Evolutionary conservation across 2,329 filamentous ascomycete genomes (phyloP), one percentile per base, ranked within the genome.

Genomic region (Aspergillus puulaauensis): DNA sequence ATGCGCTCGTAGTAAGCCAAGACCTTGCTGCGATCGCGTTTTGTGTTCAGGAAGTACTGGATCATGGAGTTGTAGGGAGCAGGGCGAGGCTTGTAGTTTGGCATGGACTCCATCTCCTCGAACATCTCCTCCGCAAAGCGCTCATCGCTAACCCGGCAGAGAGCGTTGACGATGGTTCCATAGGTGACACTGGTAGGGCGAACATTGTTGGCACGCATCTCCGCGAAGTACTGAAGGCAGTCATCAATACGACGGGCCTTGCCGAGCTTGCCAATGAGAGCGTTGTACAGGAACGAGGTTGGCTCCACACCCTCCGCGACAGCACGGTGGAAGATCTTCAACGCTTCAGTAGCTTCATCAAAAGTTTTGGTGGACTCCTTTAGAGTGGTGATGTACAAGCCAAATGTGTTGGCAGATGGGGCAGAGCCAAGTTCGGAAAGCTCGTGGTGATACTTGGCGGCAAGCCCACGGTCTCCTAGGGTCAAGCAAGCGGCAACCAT

Each of bases 31-130:
- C 95, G 93, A 75, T 99, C 93, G 53, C 92, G 91, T 85, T 98
- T 98, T 55, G 93, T 98, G 57, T 91, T 96, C 66, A 98, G 82
- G 85, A 98, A 99, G 80, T 96, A 98, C 74, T 99, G 95, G 86
- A 99, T 99, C 87, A 99, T 90, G 77, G 91, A 96, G 82, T 99
- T 97, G 83, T 99, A 99, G 1, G 95, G 95, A 23, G 95, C 95
- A 24, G 95, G 93, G 9, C 95, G 89, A 41, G 95, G 91, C 82
- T 97, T 98, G 85, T 99, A 99, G 80, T 99, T 99, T 57, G 92
- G 89, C 89, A 96, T 96, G 47, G 89, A 86, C 80, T 99, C 95
- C 95, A 99, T 99, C 80, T 99, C 95, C 71, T 98, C 92, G 71
- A 99, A 99, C 67, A 98, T 86, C 76, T 98, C 92, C 71, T 97